Conservation (phyloP, 2,329 filamentous ascomycete genomes). For the Exophiala alcalophila region DNA sequence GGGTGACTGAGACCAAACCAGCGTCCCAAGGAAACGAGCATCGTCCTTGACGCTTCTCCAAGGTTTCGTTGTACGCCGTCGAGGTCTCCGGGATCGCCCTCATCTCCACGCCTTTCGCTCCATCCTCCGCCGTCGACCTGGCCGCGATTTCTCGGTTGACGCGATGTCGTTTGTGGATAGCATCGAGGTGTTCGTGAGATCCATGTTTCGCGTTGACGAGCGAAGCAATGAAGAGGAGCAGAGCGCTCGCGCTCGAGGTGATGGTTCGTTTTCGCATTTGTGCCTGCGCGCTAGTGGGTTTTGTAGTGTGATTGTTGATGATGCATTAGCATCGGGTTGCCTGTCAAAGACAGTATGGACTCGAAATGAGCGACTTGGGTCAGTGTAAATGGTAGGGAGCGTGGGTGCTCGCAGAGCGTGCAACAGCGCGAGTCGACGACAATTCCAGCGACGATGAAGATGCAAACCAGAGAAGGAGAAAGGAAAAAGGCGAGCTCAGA, state of each 20-base stretch:
- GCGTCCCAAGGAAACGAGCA: conserved; percentile 66
- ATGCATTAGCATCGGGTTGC: conserved; percentile 10
- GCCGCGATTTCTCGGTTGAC: conserved; percentile 30
- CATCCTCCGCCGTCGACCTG: conserved; percentile 29
- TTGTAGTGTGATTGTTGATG: conserved; percentile 9
- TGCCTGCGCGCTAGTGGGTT: conserved; percentile 5
- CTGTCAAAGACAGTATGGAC: conserved; percentile 6
- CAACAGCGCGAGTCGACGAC: conserved; percentile 22
- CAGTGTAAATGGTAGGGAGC: conserved; percentile 28
- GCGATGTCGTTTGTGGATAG: conserved; percentile 37
- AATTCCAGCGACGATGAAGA: conserved; percentile 20
- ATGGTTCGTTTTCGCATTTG: conserved; percentile 31
- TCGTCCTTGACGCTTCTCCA: conserved; percentile 54
- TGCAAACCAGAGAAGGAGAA: conserved; percentile 2
- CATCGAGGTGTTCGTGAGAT: conserved; percentile 35
- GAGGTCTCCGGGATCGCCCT: conserved; percentile 19
- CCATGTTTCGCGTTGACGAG: conserved; percentile 32
- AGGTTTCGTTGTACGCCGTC: conserved; percentile 17
- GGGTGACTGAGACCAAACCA: conserved; percentile 67
- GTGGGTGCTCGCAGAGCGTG: conserved; percentile 28
- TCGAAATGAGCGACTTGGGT: conserved; percentile 30
- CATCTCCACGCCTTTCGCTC: conserved; percentile 29
- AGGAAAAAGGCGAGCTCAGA: conserved; percentile 3
- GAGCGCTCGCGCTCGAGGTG: conserved; percentile 35
- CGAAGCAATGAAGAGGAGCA: conserved; percentile 39